A percentile compares a stretch with the other conserved stretches of the same genome.
Conservation (phyloP, 2,329 filamentous ascomycete species). For the Diaporthe vaccinii region DNA sequence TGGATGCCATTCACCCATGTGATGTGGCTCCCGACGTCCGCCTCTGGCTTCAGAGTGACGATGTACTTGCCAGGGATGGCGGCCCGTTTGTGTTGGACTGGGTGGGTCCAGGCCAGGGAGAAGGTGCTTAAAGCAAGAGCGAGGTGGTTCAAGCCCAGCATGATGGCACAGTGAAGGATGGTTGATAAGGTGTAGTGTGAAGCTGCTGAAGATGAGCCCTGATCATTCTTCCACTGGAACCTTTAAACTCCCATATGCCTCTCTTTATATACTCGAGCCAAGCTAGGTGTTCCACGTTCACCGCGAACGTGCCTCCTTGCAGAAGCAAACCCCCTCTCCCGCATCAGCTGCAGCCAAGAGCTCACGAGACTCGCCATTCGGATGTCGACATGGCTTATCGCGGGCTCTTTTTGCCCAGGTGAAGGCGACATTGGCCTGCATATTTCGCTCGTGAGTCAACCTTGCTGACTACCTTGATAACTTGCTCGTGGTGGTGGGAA, state of each 20-base stretch:
- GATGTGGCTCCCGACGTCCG: conserved; percentile 9
- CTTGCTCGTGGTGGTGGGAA: conserved; percentile 27
- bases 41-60: conserved; percentile 28
- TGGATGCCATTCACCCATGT: conserved; percentile 29
- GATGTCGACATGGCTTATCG: conserved; percentile 32
- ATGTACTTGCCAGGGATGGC: conserved; percentile 34
- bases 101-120: conserved; percentile 7
- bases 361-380: conserved; percentile 27
- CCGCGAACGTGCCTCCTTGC: neutral
- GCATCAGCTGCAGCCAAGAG: conserved; percentile 23
- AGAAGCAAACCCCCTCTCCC: conserved; percentile 13
- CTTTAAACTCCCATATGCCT: neutral
- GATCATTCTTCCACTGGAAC: too few species aligned
- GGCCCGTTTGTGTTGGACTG: conserved; percentile 9
- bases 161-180: neutral
- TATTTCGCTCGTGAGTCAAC: conserved; percentile 27
- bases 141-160: conserved; percentile 28
- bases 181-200: neutral
- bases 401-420: neutral
- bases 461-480: conserved; percentile 32
- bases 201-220: neutral
- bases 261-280: conserved; percentile 12
- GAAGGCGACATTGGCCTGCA: conserved; percentile 29
- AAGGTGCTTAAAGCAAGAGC: conserved; percentile 18
- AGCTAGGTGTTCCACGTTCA: neutral